Evolutionary conservation across 1,284 basidiomycete genomes (phyloP).

Genomic region (Peniophora sp.): DNA sequence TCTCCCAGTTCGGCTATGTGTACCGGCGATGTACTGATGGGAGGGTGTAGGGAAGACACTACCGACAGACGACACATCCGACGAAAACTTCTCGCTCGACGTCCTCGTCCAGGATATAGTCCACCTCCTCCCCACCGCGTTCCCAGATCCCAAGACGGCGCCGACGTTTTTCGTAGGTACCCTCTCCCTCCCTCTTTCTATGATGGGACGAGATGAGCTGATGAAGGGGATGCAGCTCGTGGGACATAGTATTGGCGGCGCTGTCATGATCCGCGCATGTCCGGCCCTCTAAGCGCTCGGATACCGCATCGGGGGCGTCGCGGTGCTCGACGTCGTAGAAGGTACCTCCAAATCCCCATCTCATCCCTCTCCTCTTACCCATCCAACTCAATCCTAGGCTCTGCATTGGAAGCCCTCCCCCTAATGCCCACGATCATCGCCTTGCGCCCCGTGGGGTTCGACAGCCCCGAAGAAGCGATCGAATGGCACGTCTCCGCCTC

Average conservation of each 20-base stretch:
- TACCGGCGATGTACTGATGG: not conserved
- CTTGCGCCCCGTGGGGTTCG: slow-evolving; percentile 79
- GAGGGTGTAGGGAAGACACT: slow-evolving; percentile 52
- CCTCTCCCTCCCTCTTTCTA: slow-evolving; percentile 1
- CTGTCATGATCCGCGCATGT: slow-evolving; percentile 71
- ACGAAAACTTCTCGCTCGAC: slow-evolving; percentile 68
- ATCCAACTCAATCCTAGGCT: slow-evolving; percentile 44
- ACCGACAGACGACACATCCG: slow-evolving; percentile 28
- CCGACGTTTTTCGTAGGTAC: slow-evolving; percentile 68
- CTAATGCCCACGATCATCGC: slow-evolving; percentile 88
- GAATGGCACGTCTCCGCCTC: slow-evolving; percentile 85
- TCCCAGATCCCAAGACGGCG: slow-evolving; percentile 50
- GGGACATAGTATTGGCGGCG: slow-evolving; percentile 90
- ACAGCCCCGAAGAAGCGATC: slow-evolving; percentile 77
- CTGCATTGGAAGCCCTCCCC: slow-evolving; percentile 88
- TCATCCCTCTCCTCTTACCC: not conserved
- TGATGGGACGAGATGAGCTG: slow-evolving; percentile 2
- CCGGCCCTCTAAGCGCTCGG: slow-evolving; percentile 58
- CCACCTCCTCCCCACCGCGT: slow-evolving; percentile 59
- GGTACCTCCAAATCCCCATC: slow-evolving; percentile 40
- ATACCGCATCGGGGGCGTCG: slow-evolving; percentile 75
- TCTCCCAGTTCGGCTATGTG: not conserved
- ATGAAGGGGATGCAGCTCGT: slow-evolving; percentile 45
- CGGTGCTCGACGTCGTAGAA: slow-evolving; percentile 94
- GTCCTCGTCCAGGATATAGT: slow-evolving; percentile 68